A percentile compares a stretch with the other conserved stretches of the same genome.
phyloP scores from a whole-genome alignment of 2,329 filamentous ascomycete genomes.

The Diaporthe sp. region DNA sequence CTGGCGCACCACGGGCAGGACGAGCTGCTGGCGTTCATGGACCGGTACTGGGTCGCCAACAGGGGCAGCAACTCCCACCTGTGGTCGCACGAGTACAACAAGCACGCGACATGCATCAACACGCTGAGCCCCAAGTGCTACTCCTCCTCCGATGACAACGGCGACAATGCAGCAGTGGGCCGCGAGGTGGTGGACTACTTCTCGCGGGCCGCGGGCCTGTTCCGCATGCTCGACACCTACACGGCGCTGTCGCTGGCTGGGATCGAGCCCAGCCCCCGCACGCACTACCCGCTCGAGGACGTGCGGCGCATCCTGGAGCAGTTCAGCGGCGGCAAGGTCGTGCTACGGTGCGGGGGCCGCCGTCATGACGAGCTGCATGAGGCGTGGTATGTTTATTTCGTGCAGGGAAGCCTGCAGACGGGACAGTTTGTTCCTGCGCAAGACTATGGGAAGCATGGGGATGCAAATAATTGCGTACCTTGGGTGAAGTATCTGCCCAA shows the following conservation, averaged over 20 bases:
- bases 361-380: conserved; percentile 56
- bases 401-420: conserved; percentile 61
- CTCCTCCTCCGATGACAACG: conserved; percentile 39
- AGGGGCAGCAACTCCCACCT: conserved; percentile 56
- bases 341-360: conserved; percentile 53
- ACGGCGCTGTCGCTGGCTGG: conserved; percentile 49
- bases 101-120: conserved; percentile 78
- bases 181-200: conserved; percentile 59
- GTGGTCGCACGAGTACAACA: conserved; percentile 79
- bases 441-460: conserved; percentile 49
- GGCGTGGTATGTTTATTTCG: conserved; percentile 65
- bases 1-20: conserved; percentile 51
- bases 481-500: conserved; percentile 55
- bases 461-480: conserved; percentile 51
- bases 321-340: conserved; percentile 56
- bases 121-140: conserved; percentile 76
- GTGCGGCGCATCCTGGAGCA: conserved; percentile 54
- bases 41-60: conserved; percentile 55
- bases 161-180: conserved; percentile 37
- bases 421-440: conserved; percentile 58
- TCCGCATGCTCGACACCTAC: conserved; percentile 55
- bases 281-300: conserved; percentile 55
- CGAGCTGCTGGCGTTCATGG: conserved; percentile 52
- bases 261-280: conserved; percentile 48
- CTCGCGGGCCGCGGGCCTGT: conserved; percentile 52